A percentile compares a stretch with the other conserved stretches of the same genome.
These are phyloP conservation scores for Saturnispora diversa DNA, from an alignment of 805 yeast species.

Conservation along the genomic window DNA sequence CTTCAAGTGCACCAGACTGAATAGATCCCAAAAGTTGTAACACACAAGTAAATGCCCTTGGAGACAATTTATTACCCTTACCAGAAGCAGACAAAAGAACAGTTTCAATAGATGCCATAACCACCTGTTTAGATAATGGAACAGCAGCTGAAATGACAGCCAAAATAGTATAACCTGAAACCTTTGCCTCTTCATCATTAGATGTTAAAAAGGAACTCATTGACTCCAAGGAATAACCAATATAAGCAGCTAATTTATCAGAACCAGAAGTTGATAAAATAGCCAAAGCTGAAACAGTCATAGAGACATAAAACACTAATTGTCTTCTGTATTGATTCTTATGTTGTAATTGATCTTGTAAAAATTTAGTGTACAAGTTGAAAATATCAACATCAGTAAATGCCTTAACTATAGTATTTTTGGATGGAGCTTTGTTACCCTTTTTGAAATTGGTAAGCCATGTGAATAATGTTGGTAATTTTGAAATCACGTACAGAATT, in stretches of 20 bases:
- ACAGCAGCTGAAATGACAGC: slow-evolving; percentile 71
- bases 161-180: slow-evolving; percentile 76
- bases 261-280: slow-evolving; percentile 41
- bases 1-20: slow-evolving; percentile 26
- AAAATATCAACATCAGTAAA: slow-evolving; percentile 64
- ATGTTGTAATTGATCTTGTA: slow-evolving; percentile 42
- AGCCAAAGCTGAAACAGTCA: slow-evolving; percentile 60
- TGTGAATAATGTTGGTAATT: slow-evolving; percentile 69
- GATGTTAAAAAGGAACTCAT: slow-evolving; percentile 48
- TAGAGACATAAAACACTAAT: slow-evolving; percentile 71
- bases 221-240: slow-evolving; percentile 52
- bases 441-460: slow-evolving; percentile 67
- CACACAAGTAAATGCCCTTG: slow-evolving; percentile 40
- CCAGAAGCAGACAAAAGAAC: slow-evolving; percentile 30
- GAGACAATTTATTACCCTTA: slow-evolving; percentile 17
- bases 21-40: slow-evolving; percentile 42
- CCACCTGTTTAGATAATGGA: slow-evolving; percentile 49
- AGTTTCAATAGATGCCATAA: slow-evolving; percentile 54
- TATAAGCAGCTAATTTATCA: slow-evolving; percentile 38
- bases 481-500: slow-evolving; percentile 60
- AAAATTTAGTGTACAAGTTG: slow-evolving; percentile 54
- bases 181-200: slow-evolving; percentile 51
- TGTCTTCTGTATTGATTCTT: slow-evolving; percentile 58
- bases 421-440: slow-evolving; percentile 49
- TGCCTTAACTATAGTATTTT: slow-evolving; percentile 59